Evolutionary conservation across 164 flowering plant species (phyloP).

Genomic region (Cinnamomum chago): DNA sequence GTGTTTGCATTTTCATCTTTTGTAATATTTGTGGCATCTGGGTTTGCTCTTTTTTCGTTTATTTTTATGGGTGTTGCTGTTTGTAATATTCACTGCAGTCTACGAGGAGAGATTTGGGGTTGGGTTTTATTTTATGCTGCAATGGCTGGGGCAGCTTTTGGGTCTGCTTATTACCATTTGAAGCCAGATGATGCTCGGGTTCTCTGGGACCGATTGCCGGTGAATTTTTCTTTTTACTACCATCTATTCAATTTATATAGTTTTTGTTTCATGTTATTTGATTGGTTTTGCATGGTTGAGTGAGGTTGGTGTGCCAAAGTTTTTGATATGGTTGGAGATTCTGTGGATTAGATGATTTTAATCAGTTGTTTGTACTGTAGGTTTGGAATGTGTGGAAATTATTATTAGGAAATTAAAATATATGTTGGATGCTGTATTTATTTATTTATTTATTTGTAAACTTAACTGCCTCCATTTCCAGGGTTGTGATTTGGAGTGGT

Average conservation of each 20-base stretch:
- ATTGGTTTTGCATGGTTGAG: background rate
- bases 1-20: background rate
- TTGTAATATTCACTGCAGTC: slow-evolving; percentile 25
- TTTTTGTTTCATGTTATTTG: background rate
- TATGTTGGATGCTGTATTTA: no score
- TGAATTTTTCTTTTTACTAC: slow-evolving; percentile 2
- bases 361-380: no score
- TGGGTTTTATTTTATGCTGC: slow-evolving; percentile 54
- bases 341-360: no score
- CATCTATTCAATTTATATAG: background rate
- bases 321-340: no score
- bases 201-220: slow-evolving; percentile 55
- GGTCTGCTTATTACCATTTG: slow-evolving; percentile 63
- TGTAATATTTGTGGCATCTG: background rate
- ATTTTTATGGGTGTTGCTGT: background rate
- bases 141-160: slow-evolving; percentile 40
- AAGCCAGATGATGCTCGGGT: slow-evolving; percentile 50
- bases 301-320: background rate
- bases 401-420: no score
- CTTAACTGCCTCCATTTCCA: no score
- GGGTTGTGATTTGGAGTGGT: no score
- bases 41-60: background rate
- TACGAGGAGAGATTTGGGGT: slow-evolving; percentile 43
- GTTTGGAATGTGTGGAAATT: no score
- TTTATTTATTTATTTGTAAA: no score